These are phyloP conservation scores for Tricholoma bakamatsutake DNA, from an alignment of 768 basidiomycete species.

Conservation along the genomic window DNA sequence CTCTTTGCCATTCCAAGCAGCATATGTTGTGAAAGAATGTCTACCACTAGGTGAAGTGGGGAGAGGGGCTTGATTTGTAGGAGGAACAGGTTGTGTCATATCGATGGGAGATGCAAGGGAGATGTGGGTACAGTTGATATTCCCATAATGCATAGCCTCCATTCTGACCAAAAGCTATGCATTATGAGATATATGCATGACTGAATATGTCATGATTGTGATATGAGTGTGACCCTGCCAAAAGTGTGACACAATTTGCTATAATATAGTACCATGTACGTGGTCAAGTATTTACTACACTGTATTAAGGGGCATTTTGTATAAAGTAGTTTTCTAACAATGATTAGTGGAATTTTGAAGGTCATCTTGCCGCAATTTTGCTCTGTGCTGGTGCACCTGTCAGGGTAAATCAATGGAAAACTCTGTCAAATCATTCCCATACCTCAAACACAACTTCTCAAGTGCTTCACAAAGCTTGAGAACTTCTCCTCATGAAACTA, in stretches of 20 bases:
- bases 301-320: not conserved
- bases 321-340: not conserved
- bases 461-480: slow-evolving; percentile 3
- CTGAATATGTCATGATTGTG: no score
- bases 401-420: no score
- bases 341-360: not conserved
- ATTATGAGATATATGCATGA: no score
- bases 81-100: not conserved
- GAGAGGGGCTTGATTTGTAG: not conserved
- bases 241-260: not conserved
- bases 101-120: no score
- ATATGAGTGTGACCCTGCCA: no score
- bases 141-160: no score
- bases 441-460: slow-evolving; percentile 2
- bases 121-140: no score
- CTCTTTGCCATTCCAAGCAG: not conserved
- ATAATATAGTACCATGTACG: not conserved
- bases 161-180: no score
- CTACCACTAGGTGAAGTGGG: not conserved
- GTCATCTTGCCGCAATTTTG: not conserved
- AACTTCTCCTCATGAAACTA: not conserved
- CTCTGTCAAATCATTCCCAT: not conserved
- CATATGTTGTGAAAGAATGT: not conserved
- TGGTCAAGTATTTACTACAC: not conserved
- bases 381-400: slow-evolving; percentile 2